Percentiles rank a stretch among this genome's conserved stretches.
These are phyloP conservation scores for Papiliotrema laurentii DNA, from an alignment of 1,284 basidiomycete genomes.

Conservation along the genomic window DNA sequence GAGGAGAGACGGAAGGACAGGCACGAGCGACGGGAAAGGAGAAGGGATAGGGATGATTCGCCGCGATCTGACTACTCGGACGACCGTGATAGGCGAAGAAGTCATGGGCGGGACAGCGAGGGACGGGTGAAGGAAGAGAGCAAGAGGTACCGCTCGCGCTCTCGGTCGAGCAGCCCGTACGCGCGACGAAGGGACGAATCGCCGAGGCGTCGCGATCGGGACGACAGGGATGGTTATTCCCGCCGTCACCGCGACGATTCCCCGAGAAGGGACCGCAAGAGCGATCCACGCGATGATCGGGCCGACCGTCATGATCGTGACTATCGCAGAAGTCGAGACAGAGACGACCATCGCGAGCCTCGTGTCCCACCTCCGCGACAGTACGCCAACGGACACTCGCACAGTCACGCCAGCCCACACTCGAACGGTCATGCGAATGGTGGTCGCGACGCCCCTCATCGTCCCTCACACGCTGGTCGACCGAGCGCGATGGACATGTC, in stretches of 20 bases:
- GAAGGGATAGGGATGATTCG: constrained; percentile 14
- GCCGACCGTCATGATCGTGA: neutral
- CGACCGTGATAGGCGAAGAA: constrained; percentile 14
- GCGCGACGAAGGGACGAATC: constrained; percentile 9
- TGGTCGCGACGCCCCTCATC: constrained; percentile 7
- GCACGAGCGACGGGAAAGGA: constrained; percentile 12
- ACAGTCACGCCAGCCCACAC: neutral
- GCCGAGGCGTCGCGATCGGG: constrained; percentile 11
- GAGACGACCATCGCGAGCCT: neutral
- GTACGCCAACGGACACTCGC: constrained; percentile 3
- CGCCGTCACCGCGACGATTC: neutral
- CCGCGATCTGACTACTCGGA: constrained; percentile 25
- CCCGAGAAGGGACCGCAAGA: neutral
- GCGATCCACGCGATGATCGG: neutral
- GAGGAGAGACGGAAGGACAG: constrained; percentile 36
- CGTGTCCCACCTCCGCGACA: constrained; percentile 12
- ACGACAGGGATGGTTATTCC: constrained; percentile 23
- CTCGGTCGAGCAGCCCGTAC: constrained; percentile 15
- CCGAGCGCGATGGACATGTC: constrained; percentile 28
- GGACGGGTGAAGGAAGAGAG: constrained; percentile 8
- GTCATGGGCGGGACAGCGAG: constrained; percentile 6
- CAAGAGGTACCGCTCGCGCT: constrained; percentile 4
- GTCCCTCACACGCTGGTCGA: constrained; percentile 23
- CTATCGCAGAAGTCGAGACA: neutral
- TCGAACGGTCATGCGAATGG: constrained; percentile 14